Base-by-base conservation (phyloP, 169 alveolate species). In the Eimeria sp. region DNA sequence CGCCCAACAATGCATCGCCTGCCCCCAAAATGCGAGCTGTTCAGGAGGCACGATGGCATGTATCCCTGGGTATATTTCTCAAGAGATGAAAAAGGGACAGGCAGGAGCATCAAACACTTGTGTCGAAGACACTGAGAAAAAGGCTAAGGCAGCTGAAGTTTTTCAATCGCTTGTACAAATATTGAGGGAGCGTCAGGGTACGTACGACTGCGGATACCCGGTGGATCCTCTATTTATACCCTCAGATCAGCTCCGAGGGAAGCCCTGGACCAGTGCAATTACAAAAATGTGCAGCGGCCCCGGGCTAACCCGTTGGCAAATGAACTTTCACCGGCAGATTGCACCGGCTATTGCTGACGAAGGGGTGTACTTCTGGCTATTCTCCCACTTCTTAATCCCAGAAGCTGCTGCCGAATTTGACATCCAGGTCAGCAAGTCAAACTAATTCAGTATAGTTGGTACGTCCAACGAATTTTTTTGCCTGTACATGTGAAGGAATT, bases 181-280 rank as follows among this genome's bases (percentile, higher is more conserved):
- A 0, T 27, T 83, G 47, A 83, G 30, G 49, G 91, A 83, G 51
- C 5, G 91, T 18, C 91, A 83, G 73, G 91, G 91, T 49, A 54
- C 76, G 91, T 58, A 83, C 76, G 91, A 83, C 20, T 83, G 91
- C 76, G 91, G 91, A 51, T 40, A n/a, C 75, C 58, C 91, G 30
- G 73, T 83, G 45, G 91, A 83, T 10, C 91, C 91, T 3, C 76
- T 83, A 27, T 83, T 51, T 40, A 83, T 51, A 40, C 91, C 91
- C 18, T 30, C 91, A 16, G 76, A 83, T 20, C 91, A 83, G 6
- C 58, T 51, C 16, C 76, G 76, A 57, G 75, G 91, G 47, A 83
- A 83, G n/a, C 91, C 91, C 18, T 83, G 91, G 91, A 83, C 61
- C 75, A 58, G 30, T 6, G n/a, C 76, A 9, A 83, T 83, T 49